A percentile compares a stretch with the other conserved stretches of the same genome.
phyloP scores from a whole-genome alignment of 371 early-diverging fungal species.

The Entomophthora muscae region DNA sequence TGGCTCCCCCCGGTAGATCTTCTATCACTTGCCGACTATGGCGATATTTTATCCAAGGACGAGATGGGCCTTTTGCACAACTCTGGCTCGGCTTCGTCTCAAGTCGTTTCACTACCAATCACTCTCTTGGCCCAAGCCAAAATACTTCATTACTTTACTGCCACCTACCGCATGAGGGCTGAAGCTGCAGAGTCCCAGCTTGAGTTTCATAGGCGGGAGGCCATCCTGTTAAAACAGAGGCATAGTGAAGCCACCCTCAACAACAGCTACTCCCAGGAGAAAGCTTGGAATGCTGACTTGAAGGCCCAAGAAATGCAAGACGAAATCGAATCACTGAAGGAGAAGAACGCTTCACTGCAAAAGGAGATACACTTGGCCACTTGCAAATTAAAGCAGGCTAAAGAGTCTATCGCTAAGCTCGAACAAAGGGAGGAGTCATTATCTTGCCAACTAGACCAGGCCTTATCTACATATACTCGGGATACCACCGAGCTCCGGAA shows the following conservation, averaged over 20 bases:
- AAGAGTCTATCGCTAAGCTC: background rate
- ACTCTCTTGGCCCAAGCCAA: background rate
- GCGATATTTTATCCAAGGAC: background rate
- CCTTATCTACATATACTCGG: background rate
- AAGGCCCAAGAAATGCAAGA: background rate
- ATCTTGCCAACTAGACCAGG: background rate
- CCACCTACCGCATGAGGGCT: background rate
- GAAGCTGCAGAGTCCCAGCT: background rate
- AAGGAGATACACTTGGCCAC: background rate
- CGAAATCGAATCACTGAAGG: background rate
- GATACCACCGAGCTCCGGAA: background rate
- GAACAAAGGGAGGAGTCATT: background rate
- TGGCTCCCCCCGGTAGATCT: background rate
- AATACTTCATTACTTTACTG: background rate
- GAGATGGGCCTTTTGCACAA: background rate
- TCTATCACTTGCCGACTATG: background rate
- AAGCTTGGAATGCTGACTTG: background rate
- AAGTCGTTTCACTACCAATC: background rate
- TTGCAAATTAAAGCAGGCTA: background rate
- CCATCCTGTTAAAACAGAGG: background rate
- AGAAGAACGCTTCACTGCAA: background rate
- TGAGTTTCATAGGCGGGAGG: background rate
- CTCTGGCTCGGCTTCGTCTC: background rate
- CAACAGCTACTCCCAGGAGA: background rate
- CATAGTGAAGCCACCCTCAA: background rate